Base-by-base conservation (phyloP, 108 stramenopile species). In the Nitzschia putrida region DNA sequence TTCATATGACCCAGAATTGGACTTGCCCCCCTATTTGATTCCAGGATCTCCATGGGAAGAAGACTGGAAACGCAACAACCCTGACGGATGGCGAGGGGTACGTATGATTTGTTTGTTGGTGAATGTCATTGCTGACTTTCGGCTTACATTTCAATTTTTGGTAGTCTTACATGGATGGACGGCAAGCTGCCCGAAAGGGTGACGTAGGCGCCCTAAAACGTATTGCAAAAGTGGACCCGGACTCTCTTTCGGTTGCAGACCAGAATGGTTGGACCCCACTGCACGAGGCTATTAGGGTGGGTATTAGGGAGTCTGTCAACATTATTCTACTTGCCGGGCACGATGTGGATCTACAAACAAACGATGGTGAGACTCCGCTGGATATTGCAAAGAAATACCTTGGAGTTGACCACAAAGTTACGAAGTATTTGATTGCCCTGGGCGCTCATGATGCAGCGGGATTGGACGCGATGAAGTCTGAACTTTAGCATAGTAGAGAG, bases 11-110 rank as follows among this genome's bases (percentile, higher is more conserved):
- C 66, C 67, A 8, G 38, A 74, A 47, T 47, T 71, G 14, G 74
- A 56, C n/a, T 37, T 82, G 22, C 87, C 87, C 40, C 80, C 78
- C 1, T 88, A 88, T 50, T 56, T 88, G 23, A 66, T 85, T 43
- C 67, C 72, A 22, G 84, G 72, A 24, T 76, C 74, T 29, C 4
- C 8, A 37, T 81, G 78, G 78, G 77, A 69, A 64, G 38, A n/a
- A 16, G 57, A 79, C 60, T 85, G 77, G 77, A 45, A 39, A 51
- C 21, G 57, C 18, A 21, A 41, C 0, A 50, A 78, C 57, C 71
- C 77, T 1, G 40, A 69, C 9, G 84, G 84, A 25, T 85, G 83
- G 83, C 21, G 29, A 45, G n/a, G 39, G 3, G 23, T 25, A 55
- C 16, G 54, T 55, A 22, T 0, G 66, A 53, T 52, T 49, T 21